These are phyloP conservation scores for Angomonas deanei DNA, from an alignment of 208 protist genomes.

Conservation along the genomic window DNA sequence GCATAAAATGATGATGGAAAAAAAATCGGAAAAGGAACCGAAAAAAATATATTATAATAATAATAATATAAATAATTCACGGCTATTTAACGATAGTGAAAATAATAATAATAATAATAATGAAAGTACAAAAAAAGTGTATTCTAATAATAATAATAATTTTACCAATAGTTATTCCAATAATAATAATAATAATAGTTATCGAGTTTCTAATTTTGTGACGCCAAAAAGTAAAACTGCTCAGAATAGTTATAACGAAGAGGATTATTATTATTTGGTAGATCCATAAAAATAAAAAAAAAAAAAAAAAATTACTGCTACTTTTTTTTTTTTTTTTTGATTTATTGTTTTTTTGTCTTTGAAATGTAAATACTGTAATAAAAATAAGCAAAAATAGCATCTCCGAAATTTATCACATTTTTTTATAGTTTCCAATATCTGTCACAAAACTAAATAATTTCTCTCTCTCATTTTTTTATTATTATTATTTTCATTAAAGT, in stretches of 20 bases:
- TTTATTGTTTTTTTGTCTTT: too few relatives aligned
- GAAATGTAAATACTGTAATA: too few relatives aligned
- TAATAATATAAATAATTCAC: too few relatives aligned
- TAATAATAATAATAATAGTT: neutral
- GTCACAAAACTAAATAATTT: too few relatives aligned
- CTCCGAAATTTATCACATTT: constrained; percentile 3
- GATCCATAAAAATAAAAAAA: neutral
- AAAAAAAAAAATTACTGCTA: neutral
- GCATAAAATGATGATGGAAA: too few relatives aligned
- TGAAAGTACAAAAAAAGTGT: neutral
- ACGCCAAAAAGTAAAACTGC: neutral
- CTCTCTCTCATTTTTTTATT: constrained; percentile 9
- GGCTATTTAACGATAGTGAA: too few relatives aligned
- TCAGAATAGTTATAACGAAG: neutral
- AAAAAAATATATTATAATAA: too few relatives aligned
- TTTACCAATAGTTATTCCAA: neutral
- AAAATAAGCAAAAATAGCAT: neutral
- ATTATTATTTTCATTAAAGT: constrained; percentile 1
- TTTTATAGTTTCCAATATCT: neutral
- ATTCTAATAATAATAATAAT: constrained; percentile 1
- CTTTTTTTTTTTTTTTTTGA: too few relatives aligned
- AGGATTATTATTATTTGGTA: too few relatives aligned
- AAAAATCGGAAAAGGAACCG: too few relatives aligned
- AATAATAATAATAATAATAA: neutral
- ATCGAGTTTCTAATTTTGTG: neutral